Conservation (phyloP, 2,329 filamentous ascomycete genomes). For the Talaromyces atroroseus region DNA sequence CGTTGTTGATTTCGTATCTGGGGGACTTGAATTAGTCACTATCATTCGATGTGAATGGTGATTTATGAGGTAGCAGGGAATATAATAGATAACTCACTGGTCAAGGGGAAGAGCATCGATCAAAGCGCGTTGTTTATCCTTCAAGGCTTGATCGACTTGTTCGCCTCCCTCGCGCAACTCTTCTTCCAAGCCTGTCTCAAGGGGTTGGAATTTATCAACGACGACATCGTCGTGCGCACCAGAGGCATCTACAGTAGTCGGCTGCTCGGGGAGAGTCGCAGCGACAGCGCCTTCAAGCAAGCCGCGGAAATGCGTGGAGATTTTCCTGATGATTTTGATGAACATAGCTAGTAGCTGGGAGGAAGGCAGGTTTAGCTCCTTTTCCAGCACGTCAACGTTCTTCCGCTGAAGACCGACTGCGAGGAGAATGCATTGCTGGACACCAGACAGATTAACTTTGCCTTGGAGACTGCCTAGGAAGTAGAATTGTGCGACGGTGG, state of each 20-base stretch:
- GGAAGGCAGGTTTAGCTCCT: conserved; percentile 67
- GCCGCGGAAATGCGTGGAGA: conserved; percentile 69
- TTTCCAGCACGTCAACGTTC: conserved; percentile 71
- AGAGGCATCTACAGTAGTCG: conserved; percentile 39
- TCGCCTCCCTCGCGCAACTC: conserved; percentile 81
- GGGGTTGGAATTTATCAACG: conserved; percentile 62
- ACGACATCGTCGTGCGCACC: conserved; percentile 64
- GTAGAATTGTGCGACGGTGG: conserved; percentile 73
- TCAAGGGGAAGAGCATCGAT: conserved; percentile 89
- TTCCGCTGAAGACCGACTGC: conserved; percentile 88
- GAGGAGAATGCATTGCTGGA: conserved; percentile 83
- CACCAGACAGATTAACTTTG: conserved; percentile 65
- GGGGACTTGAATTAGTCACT: conserved; percentile 35
- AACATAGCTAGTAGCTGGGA: conserved; percentile 93
- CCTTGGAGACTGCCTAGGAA: conserved; percentile 70
- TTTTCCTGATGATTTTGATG: conserved; percentile 88
- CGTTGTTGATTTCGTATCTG: conserved; percentile 45
- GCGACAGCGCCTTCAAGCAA: conserved; percentile 70
- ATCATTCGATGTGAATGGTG: conserved; percentile 19
- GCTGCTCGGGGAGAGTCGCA: conserved; percentile 53
- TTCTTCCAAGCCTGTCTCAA: conserved; percentile 67
- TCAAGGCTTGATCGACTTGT: conserved; percentile 64
- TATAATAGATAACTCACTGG: conserved; percentile 53
- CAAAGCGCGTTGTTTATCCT: conserved; percentile 75
- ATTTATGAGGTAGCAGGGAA: background rate